phyloP scores from a whole-genome alignment of 2,329 filamentous ascomycete genomes.

The Dactylellina leptospora region DNA sequence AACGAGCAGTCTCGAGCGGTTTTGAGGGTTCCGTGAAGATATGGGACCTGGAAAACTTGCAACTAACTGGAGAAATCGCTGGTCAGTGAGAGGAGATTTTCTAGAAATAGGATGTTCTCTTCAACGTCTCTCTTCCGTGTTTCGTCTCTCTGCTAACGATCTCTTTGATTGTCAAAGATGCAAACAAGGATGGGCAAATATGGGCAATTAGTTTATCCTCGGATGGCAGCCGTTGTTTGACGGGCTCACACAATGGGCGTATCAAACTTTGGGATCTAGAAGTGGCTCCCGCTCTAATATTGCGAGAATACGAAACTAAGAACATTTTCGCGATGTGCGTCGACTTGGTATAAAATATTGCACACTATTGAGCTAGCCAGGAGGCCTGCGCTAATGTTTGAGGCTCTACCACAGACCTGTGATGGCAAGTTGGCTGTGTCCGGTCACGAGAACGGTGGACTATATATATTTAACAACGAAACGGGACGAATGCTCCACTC shows the following conservation, averaged over 20 bases:
- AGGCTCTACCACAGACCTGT: conserved; percentile 63
- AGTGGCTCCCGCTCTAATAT: conserved; percentile 68
- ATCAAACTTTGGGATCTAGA: conserved; percentile 85
- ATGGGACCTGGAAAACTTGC: conserved; percentile 72
- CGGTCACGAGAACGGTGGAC: conserved; percentile 87
- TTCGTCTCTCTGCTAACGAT: too few species aligned
- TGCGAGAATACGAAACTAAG: conserved; percentile 87
- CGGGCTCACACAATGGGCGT: conserved; percentile 84
- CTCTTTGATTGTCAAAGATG: too few species aligned
- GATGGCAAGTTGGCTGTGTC: conserved; percentile 89
- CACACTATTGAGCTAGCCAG: conserved; percentile 1
- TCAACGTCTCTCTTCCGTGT: too few species aligned
- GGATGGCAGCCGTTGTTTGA: conserved; percentile 84
- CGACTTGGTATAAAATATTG: conserved; percentile 69
- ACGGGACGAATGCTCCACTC: conserved; percentile 85
- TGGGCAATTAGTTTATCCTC: conserved; percentile 90
- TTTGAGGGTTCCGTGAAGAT: conserved; percentile 89
- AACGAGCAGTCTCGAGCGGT: conserved; percentile 78
- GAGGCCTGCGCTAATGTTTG: conserved; percentile 7
- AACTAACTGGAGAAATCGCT: conserved; percentile 69
- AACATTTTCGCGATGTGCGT: conserved; percentile 91
- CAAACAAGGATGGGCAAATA: conserved; percentile 64
- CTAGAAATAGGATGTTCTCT: too few species aligned
- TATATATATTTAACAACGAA: conserved; percentile 96
- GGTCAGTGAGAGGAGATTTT: conserved; percentile 58